phyloP scores from a whole-genome alignment of 805 yeast genomes.

The Pichia gijzeniarum region DNA sequence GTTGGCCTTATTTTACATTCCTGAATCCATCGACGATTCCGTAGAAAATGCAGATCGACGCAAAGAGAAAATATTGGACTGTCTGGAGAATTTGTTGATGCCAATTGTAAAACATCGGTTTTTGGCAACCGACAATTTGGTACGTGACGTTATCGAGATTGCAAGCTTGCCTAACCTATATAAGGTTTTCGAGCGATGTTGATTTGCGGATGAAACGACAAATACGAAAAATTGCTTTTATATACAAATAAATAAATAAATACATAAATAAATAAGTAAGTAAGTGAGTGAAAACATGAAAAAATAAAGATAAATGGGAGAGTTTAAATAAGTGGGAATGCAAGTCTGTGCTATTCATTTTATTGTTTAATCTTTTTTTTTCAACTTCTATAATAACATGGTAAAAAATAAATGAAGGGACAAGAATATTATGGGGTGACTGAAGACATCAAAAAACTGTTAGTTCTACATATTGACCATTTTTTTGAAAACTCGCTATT shows the following conservation, averaged over 20 bases:
- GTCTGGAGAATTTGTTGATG: slow-evolving; percentile 54
- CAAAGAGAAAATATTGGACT: slow-evolving; percentile 25
- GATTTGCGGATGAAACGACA: slow-evolving; percentile 10
- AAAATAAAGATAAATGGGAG: not conserved
- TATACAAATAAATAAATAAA: not conserved
- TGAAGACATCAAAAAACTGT: too few species aligned
- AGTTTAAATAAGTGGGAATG: too few species aligned
- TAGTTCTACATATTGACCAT: too few species aligned
- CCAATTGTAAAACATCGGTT: slow-evolving; percentile 59
- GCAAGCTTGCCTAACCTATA: slow-evolving; percentile 91
- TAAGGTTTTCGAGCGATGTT: slow-evolving; percentile 89
- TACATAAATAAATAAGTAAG: not conserved
- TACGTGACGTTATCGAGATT: slow-evolving; percentile 62
- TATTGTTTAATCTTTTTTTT: too few species aligned
- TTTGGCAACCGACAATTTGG: slow-evolving; percentile 52
- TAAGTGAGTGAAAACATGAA: not conserved
- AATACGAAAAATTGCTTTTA: too few species aligned
- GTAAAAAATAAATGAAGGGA: too few species aligned
- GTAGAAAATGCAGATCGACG: slow-evolving; percentile 23
- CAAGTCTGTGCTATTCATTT: too few species aligned
- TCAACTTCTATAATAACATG: too few species aligned
- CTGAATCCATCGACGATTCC: slow-evolving; percentile 21
- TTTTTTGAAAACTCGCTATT: too few species aligned
- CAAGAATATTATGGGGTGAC: too few species aligned
- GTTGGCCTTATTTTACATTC: slow-evolving; percentile 59